Evolutionary conservation across 2,329 filamentous ascomycete species (phyloP).

Genomic region (Setomelanomma holmii): DNA sequence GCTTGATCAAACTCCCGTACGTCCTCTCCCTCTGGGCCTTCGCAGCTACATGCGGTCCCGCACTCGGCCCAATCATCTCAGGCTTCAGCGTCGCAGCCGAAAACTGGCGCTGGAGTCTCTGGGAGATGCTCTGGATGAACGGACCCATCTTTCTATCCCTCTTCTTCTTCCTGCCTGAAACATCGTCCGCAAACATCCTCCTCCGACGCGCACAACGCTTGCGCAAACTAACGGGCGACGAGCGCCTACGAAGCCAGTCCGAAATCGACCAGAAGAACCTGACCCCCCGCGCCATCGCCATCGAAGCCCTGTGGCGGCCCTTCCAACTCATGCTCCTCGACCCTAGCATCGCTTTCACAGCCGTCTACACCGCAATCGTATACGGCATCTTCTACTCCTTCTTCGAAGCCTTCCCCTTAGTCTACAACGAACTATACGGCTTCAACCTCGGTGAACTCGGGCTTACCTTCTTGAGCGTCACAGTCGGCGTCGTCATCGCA

Average conservation of each 20-base stretch:
- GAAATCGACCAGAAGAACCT: conserved; percentile 71
- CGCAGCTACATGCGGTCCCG: conserved; percentile 67
- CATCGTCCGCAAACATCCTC: conserved; percentile 82
- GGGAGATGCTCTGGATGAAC: conserved; percentile 82
- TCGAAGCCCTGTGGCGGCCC: conserved; percentile 70
- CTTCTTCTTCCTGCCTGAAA: conserved; percentile 86
- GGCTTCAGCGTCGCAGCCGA: conserved; percentile 74
- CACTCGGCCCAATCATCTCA: conserved; percentile 68
- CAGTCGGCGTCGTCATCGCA: conserved; percentile 73
- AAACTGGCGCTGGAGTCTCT: conserved; percentile 86
- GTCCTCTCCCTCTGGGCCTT: conserved; percentile 54
- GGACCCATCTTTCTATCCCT: conserved; percentile 76
- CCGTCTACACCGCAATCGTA: conserved; percentile 83
- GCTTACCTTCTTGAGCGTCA: conserved; percentile 84
- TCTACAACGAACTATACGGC: conserved; percentile 80
- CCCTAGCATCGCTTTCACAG: conserved; percentile 83
- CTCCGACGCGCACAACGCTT: conserved; percentile 73
- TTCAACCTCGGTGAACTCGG: conserved; percentile 77
- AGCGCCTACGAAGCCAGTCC: conserved; percentile 74
- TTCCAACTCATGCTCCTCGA: conserved; percentile 85
- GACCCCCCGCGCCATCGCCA: conserved; percentile 50
- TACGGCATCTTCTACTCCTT: conserved; percentile 79
- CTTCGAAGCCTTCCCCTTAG: conserved; percentile 69
- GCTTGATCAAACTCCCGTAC: conserved; percentile 53
- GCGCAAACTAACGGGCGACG: conserved; percentile 70